Evolutionary conservation across 192 early-diverging fungal species (phyloP).

Genomic region (Backusella parvicylindrica): DNA sequence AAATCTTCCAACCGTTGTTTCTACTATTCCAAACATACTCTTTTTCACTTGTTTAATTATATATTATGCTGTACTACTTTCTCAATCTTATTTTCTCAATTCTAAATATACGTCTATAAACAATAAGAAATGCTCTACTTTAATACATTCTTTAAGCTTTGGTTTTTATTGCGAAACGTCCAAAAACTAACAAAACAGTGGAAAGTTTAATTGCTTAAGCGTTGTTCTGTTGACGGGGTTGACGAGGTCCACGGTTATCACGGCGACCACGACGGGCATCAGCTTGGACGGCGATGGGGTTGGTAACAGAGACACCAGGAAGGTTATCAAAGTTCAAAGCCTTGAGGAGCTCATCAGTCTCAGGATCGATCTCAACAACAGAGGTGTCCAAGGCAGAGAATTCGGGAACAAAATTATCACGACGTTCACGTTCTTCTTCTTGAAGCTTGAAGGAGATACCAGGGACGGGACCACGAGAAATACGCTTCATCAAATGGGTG

Average conservation of each 20-base stretch:
- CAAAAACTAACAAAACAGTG: neutral
- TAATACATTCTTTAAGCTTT: neutral
- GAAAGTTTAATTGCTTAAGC: conserved; percentile 10
- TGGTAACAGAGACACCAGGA: conserved; percentile 71
- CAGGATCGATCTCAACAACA: conserved; percentile 90
- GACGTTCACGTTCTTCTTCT: conserved; percentile 99
- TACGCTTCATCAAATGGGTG: conserved; percentile 99
- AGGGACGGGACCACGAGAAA: conserved; percentile 96
- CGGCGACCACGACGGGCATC: conserved; percentile 32
- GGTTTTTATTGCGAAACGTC: neutral
- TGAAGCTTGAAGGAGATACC: conserved; percentile 99
- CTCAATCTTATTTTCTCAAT: neutral
- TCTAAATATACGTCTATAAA: neutral
- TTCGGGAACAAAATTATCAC: conserved; percentile 99
- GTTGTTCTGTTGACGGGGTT: conserved; percentile 19
- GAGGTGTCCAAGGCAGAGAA: conserved; percentile 92
- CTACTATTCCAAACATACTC: no score
- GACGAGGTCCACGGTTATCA: conserved; percentile 16
- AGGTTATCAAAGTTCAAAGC: conserved; percentile 93
- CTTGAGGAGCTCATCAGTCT: conserved; percentile 95
- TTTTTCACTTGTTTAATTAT: no score
- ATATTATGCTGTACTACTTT: neutral
- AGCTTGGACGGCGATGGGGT: conserved; percentile 30
- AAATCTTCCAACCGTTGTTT: no score
- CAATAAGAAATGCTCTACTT: neutral